Evolutionary conservation across 192 early-diverging fungal species (phyloP).

Genomic region (Entophlyctis helioformis): DNA sequence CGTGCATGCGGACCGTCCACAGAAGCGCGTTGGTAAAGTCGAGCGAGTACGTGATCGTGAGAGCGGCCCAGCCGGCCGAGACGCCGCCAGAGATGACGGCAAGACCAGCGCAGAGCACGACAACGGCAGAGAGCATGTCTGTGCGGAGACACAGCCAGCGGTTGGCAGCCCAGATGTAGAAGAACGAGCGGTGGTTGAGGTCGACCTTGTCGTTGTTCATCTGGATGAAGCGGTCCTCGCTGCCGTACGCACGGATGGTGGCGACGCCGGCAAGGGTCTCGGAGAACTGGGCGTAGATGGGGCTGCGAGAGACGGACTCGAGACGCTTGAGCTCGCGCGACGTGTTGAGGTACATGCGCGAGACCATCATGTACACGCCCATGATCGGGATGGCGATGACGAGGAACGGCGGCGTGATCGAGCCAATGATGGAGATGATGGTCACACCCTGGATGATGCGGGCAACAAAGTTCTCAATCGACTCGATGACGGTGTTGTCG

Average conservation of each 20-base stretch:
- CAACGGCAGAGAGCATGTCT: conserved; percentile 64
- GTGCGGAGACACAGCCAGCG: conserved; percentile 80
- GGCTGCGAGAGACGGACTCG: conserved; percentile 62
- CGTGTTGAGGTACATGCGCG: conserved; percentile 59
- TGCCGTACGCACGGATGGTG: conserved; percentile 34
- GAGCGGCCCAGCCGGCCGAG: conserved; percentile 71
- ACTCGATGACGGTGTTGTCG: conserved; percentile 28
- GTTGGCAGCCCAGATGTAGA: conserved; percentile 46
- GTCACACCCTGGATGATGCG: conserved; percentile 24
- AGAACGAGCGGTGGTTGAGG: conserved; percentile 62
- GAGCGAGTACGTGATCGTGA: conserved; percentile 64
- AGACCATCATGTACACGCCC: conserved; percentile 48
- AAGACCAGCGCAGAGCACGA: conserved; percentile 63
- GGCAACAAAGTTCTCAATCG: conserved; percentile 18
- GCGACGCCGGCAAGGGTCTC: conserved; percentile 52
- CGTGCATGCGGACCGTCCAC: conserved; percentile 59
- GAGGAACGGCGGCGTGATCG: conserved; percentile 55
- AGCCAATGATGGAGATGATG: conserved; percentile 10
- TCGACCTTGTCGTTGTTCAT: conserved; percentile 43
- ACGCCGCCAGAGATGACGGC: conserved; percentile 52
- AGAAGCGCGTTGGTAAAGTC: conserved; percentile 58
- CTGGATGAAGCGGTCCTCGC: conserved; percentile 23
- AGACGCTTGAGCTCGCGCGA: conserved; percentile 85
- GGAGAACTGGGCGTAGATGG: conserved; percentile 70
- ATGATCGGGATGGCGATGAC: conserved; percentile 23